Evolutionary conservation across 2,329 filamentous ascomycete genomes (phyloP).

Genomic region (Talaromyces sp.): DNA sequence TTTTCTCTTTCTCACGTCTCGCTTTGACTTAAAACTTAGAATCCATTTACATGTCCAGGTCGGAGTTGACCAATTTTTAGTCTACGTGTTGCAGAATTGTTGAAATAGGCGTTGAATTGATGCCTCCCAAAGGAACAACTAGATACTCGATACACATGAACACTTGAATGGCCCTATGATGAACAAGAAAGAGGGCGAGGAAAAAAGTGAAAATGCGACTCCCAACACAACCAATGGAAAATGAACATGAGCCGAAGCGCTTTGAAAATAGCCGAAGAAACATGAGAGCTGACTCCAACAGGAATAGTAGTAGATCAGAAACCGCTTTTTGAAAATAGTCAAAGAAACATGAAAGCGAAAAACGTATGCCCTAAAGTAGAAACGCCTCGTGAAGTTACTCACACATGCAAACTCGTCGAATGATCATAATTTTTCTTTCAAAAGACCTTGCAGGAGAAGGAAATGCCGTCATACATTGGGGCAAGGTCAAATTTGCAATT

Average conservation of each 20-base stretch:
- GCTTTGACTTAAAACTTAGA: not conserved
- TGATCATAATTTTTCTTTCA: not conserved
- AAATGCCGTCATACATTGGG: slow-evolving; percentile 1
- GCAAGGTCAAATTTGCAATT: not conserved
- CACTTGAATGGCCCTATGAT: not conserved
- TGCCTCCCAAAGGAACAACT: not conserved
- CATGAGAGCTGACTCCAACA: not conserved
- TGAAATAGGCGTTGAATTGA: not conserved
- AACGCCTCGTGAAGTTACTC: not conserved
- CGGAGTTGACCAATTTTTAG: not conserved
- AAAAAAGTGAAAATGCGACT: not conserved
- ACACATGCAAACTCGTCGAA: not conserved
- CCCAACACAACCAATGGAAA: not conserved
- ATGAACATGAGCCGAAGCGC: not conserved
- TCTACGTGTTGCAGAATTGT: not conserved
- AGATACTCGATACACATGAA: not conserved
- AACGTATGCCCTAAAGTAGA: not conserved
- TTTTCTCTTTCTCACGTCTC: not conserved
- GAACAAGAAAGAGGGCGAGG: not conserved
- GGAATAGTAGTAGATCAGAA: not conserved
- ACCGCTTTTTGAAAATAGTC: not conserved
- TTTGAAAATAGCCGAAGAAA: not conserved
- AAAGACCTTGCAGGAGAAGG: not conserved
- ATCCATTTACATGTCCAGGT: not conserved
- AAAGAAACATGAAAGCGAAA: not conserved